phyloP scores from a whole-genome alignment of 441 rosid genomes.

The Jatropha multifida region DNA sequence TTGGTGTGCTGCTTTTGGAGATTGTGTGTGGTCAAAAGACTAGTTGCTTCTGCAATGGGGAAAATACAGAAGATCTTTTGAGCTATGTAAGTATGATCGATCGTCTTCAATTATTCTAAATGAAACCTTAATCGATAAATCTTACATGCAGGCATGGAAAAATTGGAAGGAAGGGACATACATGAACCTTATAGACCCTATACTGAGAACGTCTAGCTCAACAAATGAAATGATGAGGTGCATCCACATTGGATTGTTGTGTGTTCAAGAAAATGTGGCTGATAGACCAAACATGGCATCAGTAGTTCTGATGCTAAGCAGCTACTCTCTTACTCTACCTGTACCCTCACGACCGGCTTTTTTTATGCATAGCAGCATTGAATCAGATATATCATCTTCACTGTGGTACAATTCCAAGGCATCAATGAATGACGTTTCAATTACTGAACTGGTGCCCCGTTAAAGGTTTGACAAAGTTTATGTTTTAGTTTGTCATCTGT shows the following conservation, averaged over 20 bases:
- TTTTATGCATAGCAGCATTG: slow-evolving; percentile 15
- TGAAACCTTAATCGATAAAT: not conserved
- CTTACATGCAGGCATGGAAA: slow-evolving; percentile 25
- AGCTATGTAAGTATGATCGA: slow-evolving; percentile 18
- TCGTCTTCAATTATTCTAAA: too few species aligned
- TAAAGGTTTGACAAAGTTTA: too few species aligned
- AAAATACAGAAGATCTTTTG: slow-evolving; percentile 7
- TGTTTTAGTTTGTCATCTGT: too few species aligned
- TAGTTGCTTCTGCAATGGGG: not conserved
- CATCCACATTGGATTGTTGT: slow-evolving; percentile 41
- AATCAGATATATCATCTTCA: slow-evolving; percentile 2
- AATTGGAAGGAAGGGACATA: slow-evolving; percentile 43
- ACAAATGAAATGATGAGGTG: slow-evolving; percentile 31
- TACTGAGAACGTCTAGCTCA: slow-evolving; percentile 4
- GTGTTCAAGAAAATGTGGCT: slow-evolving; percentile 43
- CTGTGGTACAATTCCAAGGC: not conserved
- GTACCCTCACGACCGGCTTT: slow-evolving; percentile 41
- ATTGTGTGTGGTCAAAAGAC: slow-evolving; percentile 25
- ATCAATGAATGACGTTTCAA: too few species aligned
- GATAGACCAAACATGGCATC: slow-evolving; percentile 44
- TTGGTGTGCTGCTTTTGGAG: slow-evolving; percentile 36
- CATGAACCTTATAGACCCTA: slow-evolving; percentile 30
- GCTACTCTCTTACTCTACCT: slow-evolving; percentile 3
- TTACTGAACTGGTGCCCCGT: not conserved
- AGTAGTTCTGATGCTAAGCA: slow-evolving; percentile 39